phyloP scores from a whole-genome alignment of 2,329 filamentous ascomycete genomes.

The Canariomyces notabilis region DNA sequence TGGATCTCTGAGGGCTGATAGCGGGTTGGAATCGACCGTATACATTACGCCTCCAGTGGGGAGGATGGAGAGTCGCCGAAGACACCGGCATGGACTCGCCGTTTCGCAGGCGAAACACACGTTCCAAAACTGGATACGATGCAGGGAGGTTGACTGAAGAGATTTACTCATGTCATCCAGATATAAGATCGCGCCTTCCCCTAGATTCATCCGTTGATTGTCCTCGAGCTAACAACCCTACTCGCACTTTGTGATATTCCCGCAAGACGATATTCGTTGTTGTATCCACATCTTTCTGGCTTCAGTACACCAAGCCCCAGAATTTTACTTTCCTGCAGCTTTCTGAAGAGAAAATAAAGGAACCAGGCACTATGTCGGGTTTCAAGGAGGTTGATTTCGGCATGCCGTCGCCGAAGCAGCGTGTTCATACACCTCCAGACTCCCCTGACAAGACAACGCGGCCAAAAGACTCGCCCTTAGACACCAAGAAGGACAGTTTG shows the following conservation, averaged over 20 bases:
- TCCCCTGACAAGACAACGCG: slow-evolving; percentile 15
- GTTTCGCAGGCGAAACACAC: neutral
- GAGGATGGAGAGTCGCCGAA: neutral
- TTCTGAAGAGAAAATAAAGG: neutral
- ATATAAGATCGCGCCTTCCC: neutral
- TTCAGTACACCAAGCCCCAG: too few species aligned
- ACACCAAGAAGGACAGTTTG: slow-evolving; percentile 17
- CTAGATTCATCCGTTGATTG: neutral
- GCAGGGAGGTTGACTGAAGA: neutral
- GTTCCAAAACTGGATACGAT: neutral
- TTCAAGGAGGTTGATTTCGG: slow-evolving; percentile 18
- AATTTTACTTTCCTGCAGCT: too few species aligned
- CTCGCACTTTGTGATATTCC: neutral
- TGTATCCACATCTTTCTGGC: neutral
- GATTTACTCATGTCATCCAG: neutral
- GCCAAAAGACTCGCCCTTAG: slow-evolving; percentile 9
- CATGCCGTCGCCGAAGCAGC: neutral
- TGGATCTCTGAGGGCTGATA: neutral
- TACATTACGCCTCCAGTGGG: neutral
- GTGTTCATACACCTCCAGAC: slow-evolving; percentile 17
- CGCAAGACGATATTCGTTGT: neutral
- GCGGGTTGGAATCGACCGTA: neutral
- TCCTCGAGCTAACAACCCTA: neutral
- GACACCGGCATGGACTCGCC: neutral
- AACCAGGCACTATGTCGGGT: slow-evolving; percentile 4